Base-by-base conservation (phyloP, 305 asterid genomes). In the Fraxinus sp. region DNA sequence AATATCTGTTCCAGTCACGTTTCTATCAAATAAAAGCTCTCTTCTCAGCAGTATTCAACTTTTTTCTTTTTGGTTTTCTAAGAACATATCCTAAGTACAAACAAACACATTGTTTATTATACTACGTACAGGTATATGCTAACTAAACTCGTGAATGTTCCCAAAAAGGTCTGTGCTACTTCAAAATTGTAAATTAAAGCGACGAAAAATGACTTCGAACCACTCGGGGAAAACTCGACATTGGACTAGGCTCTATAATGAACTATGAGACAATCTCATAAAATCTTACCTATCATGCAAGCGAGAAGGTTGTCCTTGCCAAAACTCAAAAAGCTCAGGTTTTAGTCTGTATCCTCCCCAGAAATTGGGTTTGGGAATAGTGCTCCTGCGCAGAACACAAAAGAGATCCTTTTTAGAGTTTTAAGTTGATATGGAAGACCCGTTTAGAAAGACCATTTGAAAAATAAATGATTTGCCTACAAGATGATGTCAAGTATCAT, bases 291-390 rank as follows among this genome's bases (percentile, higher is more conserved):
- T 92, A 84, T 93, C 98, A 77, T 91, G 95, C 87, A 94, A 91
- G 80, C 97, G 99, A 85, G 98, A 95, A 80, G 90, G 91, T 57
- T 94, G 97, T 80, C 99, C 98, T 88, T 94, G 99, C 99, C 99
- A 95, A 84, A 95, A 95, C 92, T 95, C 99, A 64, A 93, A 95
- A 84, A 88, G 84, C 81, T 93, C 90, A 6, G 97, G 98, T 85
- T 81, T 91, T 77, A 94, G 98, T 89, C 97, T 88, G 86, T 93
- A 95, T 81, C 99, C 97, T 78, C 99, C 98, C 99, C 99, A 95
- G 80, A 88, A 82, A 72, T 90, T 88, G 76, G 99, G 99, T 87
- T 93, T 94, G 49, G 98, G 97, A 77, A 94, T 91, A 35, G 78
- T 44, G 72, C 93, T 90, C 88, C 98, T 92, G 93, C 88, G 78